These are phyloP conservation scores for Apiospora koreana DNA, from an alignment of 2,329 filamentous ascomycete genomes.

Conservation along the genomic window DNA sequence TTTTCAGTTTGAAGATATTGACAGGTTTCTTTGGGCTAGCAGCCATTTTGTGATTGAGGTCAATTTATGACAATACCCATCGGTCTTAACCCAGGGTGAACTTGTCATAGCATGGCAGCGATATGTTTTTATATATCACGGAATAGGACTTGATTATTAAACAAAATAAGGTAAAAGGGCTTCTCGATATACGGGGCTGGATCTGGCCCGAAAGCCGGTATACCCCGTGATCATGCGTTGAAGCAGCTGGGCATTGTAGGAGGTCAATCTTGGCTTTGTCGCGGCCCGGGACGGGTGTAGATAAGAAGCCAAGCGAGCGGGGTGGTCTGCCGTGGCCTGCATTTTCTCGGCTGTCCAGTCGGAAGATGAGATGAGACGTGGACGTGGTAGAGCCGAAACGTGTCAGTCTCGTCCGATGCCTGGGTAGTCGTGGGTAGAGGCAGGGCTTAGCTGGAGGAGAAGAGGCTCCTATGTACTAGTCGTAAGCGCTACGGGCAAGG, in stretches of 20 bases:
- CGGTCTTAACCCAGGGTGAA: background rate
- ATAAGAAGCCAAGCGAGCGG: background rate
- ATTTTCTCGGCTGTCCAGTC: background rate
- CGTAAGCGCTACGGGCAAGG: background rate
- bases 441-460: background rate
- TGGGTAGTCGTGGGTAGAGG: too few relatives aligned
- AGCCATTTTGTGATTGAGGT: slow-evolving; percentile 22
- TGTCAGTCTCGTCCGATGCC: background rate
- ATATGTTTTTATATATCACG: background rate
- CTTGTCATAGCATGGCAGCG: background rate
- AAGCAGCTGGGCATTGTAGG: background rate
- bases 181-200: background rate
- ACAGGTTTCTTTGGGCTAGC: slow-evolving; percentile 35
- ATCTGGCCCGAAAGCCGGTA: background rate
- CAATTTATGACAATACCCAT: background rate
- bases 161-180: background rate
- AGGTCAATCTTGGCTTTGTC: background rate
- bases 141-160: background rate
- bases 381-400: background rate
- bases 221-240: background rate
- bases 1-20: slow-evolving; percentile 64
- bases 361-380: background rate
- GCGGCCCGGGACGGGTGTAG: background rate
- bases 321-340: background rate
- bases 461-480: too few relatives aligned